These are phyloP conservation scores for Carex parvula DNA, from an alignment of 176 grass and related monocot species.

Conservation along the genomic window DNA sequence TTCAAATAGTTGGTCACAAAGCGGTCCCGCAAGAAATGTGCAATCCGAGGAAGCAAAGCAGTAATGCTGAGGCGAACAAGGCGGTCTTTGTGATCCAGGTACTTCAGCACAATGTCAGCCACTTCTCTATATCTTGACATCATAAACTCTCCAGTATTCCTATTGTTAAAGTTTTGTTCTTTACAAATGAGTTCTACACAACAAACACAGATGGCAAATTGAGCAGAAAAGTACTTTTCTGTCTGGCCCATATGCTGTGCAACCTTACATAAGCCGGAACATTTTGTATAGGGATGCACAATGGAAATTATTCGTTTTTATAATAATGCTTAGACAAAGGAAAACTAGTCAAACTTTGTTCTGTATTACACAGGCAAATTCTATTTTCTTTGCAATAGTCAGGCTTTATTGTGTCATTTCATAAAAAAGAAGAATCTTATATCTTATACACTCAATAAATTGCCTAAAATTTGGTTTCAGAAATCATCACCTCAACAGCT, in stretches of 20 bases:
- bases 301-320: background rate
- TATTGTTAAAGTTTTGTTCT: constrained; percentile 29
- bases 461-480: background rate
- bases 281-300: background rate
- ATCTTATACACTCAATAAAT: constrained; percentile 13
- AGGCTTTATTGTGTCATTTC: background rate
- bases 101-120: constrained; percentile 94
- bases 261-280: background rate
- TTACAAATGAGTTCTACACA: background rate
- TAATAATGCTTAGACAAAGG: background rate
- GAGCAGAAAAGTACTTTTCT: background rate
- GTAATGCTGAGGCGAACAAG: constrained; percentile 98
- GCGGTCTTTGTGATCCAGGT: constrained; percentile 80
- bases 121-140: constrained; percentile 99
- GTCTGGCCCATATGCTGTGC: background rate
- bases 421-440: background rate
- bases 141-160: constrained; percentile 99
- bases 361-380: background rate
- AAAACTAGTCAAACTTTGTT: background rate
- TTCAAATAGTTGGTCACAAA: constrained; percentile 96
- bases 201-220: background rate
- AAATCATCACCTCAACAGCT: constrained; percentile 71
- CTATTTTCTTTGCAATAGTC: background rate
- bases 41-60: constrained; percentile 97
- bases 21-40: constrained; percentile 95